phyloP scores from a whole-genome alignment of 768 basidiomycete species.

The Suillus spraguei region DNA sequence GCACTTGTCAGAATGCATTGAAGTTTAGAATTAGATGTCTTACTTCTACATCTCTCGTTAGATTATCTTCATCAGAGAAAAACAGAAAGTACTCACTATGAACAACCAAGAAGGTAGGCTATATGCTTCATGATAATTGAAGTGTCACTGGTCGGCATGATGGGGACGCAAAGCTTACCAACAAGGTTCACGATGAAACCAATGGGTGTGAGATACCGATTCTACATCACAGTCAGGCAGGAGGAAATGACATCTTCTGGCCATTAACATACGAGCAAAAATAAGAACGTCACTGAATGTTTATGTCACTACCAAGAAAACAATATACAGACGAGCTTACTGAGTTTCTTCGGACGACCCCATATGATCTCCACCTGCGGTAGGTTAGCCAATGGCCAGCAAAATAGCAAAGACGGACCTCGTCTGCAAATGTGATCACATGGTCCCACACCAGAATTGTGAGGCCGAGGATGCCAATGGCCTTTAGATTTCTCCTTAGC shows the following conservation, averaged over 20 bases:
- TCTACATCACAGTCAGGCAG: constrained; percentile 40
- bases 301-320: neutral
- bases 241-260: neutral
- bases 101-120: constrained; percentile 18
- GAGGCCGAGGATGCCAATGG: constrained; percentile 53
- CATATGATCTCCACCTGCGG: constrained; percentile 40
- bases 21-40: neutral
- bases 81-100: neutral
- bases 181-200: constrained; percentile 60
- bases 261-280: constrained; percentile 36
- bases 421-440: constrained; percentile 39
- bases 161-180: constrained; percentile 22
- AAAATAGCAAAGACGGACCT: constrained; percentile 26
- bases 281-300: constrained; percentile 36
- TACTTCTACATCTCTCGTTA: constrained; percentile 12
- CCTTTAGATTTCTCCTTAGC: constrained; percentile 33
- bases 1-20: neutral
- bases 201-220: constrained; percentile 64
- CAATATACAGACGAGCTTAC: constrained; percentile 27
- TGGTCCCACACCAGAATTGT: constrained; percentile 54
- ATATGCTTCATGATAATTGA: constrained; percentile 16
- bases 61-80: neutral
- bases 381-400: neutral
- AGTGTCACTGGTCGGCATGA: neutral
- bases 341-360: constrained; percentile 35